Evolutionary conservation across 257 asterid species (phyloP), one percentile per base, ranked within the genome.

Genomic region (Thymus quinquecostatus): DNA sequence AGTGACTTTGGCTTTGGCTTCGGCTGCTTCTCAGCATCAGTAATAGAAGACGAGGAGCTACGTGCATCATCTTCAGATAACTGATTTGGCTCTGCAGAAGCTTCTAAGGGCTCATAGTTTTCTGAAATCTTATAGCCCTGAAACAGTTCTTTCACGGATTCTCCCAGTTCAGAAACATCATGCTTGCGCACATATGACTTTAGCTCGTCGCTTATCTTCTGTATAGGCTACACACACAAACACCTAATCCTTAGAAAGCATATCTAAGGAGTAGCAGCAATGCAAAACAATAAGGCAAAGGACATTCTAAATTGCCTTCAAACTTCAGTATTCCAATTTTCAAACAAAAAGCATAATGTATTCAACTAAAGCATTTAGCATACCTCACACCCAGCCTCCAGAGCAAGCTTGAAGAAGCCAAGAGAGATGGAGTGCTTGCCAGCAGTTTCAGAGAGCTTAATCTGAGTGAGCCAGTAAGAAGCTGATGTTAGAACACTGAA

Each of bases 331-430:
- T 28, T 49, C 55, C 3, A 12, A 50, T 50, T n/a, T 50, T 50
- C 56, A 50, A 50, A n/a, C 14, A 4, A 4, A 48, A n/a, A 50
- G 14, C 56, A n/a, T 50, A 5, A 0, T 4, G 49, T 1, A 38
- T 4, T 38, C 6, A 7, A 38, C 4, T 38, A 38, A 38, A 38
- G 41, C 41, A 38, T 38, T 38, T 38, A 38, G 28, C 55, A 30
- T 86, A 90, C 98, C 96, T 91, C 97, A 57, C 97, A 91, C 32
- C 91, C 92, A 73, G 96, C 88, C 78, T 91, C 97, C 64, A 88
- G 57, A 72, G 96, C 96, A 75, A 92, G 96, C 84, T 82, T 88
- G 77, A 92, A 92, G 81, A 92, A 92, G 28, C 95, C 98, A 78
- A 92, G 90, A 50, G 98, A 88, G 60, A 92, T 74, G 0, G 87